phyloP scores from a whole-genome alignment of 1,139 yeast species.

The Taphrina sp. region DNA sequence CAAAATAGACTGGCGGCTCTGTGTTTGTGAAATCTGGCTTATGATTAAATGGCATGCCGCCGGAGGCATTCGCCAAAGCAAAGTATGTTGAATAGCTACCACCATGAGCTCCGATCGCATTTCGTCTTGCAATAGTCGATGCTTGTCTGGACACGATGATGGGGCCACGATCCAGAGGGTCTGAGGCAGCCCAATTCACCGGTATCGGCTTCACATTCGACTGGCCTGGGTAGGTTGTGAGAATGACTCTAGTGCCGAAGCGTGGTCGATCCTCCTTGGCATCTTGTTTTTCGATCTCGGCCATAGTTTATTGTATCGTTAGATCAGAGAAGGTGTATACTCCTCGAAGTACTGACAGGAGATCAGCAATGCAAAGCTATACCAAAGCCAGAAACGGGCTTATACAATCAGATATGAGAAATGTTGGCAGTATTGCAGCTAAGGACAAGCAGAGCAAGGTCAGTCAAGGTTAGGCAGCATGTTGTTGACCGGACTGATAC shows the following conservation, averaged over 20 bases:
- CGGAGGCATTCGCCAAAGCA: slow-evolving; percentile 59
- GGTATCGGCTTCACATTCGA: slow-evolving; percentile 51
- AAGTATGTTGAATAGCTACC: slow-evolving; percentile 62
- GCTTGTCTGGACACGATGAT: slow-evolving; percentile 52
- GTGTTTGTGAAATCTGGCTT: slow-evolving; percentile 61
- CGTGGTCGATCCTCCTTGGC: no score
- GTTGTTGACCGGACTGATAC: no score
- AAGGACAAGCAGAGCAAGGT: no score
- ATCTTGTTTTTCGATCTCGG: no score
- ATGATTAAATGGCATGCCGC: slow-evolving; percentile 54
- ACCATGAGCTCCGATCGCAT: slow-evolving; percentile 62
- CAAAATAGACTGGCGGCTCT: slow-evolving; percentile 58
- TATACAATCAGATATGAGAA: no score
- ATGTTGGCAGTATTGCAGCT: no score
- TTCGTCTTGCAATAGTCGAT: slow-evolving; percentile 45
- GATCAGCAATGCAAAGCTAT: no score
- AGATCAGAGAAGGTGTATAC: no score
- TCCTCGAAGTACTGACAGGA: no score
- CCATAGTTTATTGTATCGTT: no score
- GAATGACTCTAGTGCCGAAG: slow-evolving; percentile 24
- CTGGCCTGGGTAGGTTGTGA: slow-evolving; percentile 51
- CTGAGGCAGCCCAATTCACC: slow-evolving; percentile 54
- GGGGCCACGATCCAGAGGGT: slow-evolving; percentile 49
- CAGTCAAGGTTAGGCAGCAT: no score
- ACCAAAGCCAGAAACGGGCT: no score